phyloP scores from a whole-genome alignment of 768 basidiomycete species.

The Naganishia vaughanmartiniae region DNA sequence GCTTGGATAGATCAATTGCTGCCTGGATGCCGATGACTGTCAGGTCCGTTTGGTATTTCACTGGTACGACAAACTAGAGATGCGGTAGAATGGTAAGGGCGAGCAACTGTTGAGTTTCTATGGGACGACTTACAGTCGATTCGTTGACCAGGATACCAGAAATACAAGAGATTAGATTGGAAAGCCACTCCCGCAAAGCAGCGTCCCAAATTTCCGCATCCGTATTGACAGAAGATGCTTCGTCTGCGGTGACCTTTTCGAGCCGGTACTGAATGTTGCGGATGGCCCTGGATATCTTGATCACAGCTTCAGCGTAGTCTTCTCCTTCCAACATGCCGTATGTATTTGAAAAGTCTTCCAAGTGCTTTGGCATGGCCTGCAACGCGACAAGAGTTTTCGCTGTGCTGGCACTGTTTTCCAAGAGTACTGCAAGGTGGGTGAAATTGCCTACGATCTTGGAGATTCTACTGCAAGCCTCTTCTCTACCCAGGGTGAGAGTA shows the following conservation, averaged over 20 bases:
- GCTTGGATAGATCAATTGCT: conserved; percentile 9
- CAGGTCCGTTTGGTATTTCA: conserved; percentile 12
- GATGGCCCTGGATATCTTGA: background rate
- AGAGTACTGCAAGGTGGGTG: background rate
- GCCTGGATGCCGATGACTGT: conserved; percentile 19
- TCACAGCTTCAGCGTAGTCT: background rate
- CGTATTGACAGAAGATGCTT: background rate
- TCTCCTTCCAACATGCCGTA: background rate
- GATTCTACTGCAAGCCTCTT: background rate
- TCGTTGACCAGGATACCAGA: background rate
- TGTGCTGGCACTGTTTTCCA: background rate
- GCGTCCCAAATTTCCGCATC: background rate
- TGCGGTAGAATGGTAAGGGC: background rate
- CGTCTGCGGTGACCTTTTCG: background rate
- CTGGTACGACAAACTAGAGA: background rate
- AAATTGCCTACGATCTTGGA: background rate
- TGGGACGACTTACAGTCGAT: background rate
- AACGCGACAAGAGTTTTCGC: background rate
- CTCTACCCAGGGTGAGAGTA: conserved; percentile 6
- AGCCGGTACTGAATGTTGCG: conserved; percentile 6
- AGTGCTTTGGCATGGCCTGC: background rate
- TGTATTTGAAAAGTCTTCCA: background rate
- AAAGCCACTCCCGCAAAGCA: conserved; percentile 1
- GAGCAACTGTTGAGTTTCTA: no score
- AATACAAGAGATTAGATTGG: conserved; percentile 1